Base-by-base conservation (phyloP, 2,329 filamentous ascomycete species). In the Penicillium aurantiogriseum region DNA sequence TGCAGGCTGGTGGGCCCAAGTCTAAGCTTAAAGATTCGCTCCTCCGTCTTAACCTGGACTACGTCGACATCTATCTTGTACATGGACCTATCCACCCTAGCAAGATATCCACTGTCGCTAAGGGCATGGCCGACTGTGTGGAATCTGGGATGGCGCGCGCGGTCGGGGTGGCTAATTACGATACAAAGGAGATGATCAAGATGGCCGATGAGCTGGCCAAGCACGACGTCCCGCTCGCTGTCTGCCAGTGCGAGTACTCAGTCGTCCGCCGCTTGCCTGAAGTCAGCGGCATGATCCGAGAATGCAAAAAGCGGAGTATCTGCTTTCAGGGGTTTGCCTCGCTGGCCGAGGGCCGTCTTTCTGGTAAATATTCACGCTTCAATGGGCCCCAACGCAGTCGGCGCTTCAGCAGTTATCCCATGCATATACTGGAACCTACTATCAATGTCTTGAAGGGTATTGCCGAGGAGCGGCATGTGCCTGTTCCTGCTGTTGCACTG, bases 141-240 rank as follows among this genome's bases (percentile, higher is more conserved):
- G 69, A 79, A 33, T 58, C 68, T 11, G 77, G 77, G 0, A 66
- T 79, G 44, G 67, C 77, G 3, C 74, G 73, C 31, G 70, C 74
- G 1, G 73, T 80, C 2, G 78, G 76, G 6, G 77, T 80, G 4
- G 75, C 76, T 50, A 80, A 80, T 63, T 80, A 79, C 63, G 68
- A 68, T 59, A 67, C 62, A 33, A 70, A 75, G 25, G 75, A 79
- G 54, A 76, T 78, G 75, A 57, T 78, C 46, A 62, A 69, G 57
- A 78, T 79, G 71, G 66, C 73, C 44, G 72, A 76, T n/a, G 77
- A 72, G 51, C 64, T 79, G 44, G 68, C 63, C 17, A 70, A 71
- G 59, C 69, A 71, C 38, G 69, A 67, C 1, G 56, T 79, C 5
- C 75, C 77, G 0, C 74, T 80, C 5, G 74, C 76, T 1, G 71